phyloP scores from a whole-genome alignment of 352 stramenopile species.

The Plasmopara viticola region DNA sequence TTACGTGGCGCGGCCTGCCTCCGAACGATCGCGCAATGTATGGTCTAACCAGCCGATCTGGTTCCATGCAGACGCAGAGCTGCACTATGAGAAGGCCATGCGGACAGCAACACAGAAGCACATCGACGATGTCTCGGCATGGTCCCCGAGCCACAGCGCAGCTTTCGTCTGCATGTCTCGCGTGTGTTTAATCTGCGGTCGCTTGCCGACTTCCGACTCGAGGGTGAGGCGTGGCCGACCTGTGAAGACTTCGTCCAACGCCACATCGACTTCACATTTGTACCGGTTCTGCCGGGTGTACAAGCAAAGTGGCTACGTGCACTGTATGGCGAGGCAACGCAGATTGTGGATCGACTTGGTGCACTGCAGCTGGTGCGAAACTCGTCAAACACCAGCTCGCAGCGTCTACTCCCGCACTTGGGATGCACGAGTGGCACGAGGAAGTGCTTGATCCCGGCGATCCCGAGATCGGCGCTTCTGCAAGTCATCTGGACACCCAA shows the following conservation, averaged over 20 bases:
- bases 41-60: neutral
- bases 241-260: neutral
- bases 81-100: neutral
- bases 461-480: neutral
- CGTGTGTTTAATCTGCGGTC: neutral
- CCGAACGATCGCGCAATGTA: neutral
- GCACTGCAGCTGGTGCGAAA: neutral
- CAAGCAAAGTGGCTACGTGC: constrained; percentile 1
- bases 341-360: neutral
- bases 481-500: neutral
- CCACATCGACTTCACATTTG: neutral
- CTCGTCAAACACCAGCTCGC: neutral
- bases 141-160: neutral
- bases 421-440: constrained; percentile 1
- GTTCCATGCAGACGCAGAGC: neutral
- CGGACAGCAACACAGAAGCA: neutral
- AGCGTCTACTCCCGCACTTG: neutral
- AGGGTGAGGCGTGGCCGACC: neutral
- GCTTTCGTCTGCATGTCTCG: constrained; percentile 1
- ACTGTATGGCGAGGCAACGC: neutral
- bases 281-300: neutral
- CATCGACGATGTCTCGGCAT: neutral
- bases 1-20: neutral
- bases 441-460: neutral
- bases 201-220: too few relatives aligned